Base-by-base conservation (phyloP, 371 early-diverging fungal genomes). In the Mortierella sp. region DNA sequence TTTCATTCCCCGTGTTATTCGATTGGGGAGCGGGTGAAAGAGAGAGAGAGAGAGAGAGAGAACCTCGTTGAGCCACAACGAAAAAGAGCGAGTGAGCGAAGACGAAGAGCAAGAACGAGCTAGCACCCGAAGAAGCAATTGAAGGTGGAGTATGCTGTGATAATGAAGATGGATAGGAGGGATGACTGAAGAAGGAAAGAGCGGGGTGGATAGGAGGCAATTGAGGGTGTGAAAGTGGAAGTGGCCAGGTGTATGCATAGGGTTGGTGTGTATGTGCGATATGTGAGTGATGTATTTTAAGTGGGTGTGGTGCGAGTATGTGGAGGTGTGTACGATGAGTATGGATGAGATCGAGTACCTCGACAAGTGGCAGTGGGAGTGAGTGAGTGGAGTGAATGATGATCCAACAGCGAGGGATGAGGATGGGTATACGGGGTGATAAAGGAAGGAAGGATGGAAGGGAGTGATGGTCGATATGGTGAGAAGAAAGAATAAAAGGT, bases 331-430 rank as follows among this genome's bases (percentile, higher is more conserved):
- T 47, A 47, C 22, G 47, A 16, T 47, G 47, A 16, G 47, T 16
- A 31, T 58, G 58, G 61, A 61, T 61, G 61, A 61, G 61, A 61
- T 61, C 61, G 39, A 37, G 61, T 61, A 61, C 61, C 61, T 61
- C 61, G 22, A 61, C 61, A 22, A 39, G 37, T 61, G 61, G 61
- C 61, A 16, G 61, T 39, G 19, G 61, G 61, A 61, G 37, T 61
- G 61, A n/a, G n/a, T n/a, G 61, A 61, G 61, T 61, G 61, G 61
- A 37, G 37, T 22, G 61, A 39, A 61, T 39, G 61, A 61, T 61
- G 61, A 61, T 61, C 37, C 37, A 37, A 39, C 4, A 22, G 55
- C 5, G 55, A 29, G 31, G 31, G 53, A 24, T 8, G 43, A 24
- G 24, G 65, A 45, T 13, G 7, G 47, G 52, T 34, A 39, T 61